Evolutionary conservation across 805 yeast genomes (phyloP), one percentile per base, ranked within the genome.

Genomic region (Ogataea zsoltii): DNA sequence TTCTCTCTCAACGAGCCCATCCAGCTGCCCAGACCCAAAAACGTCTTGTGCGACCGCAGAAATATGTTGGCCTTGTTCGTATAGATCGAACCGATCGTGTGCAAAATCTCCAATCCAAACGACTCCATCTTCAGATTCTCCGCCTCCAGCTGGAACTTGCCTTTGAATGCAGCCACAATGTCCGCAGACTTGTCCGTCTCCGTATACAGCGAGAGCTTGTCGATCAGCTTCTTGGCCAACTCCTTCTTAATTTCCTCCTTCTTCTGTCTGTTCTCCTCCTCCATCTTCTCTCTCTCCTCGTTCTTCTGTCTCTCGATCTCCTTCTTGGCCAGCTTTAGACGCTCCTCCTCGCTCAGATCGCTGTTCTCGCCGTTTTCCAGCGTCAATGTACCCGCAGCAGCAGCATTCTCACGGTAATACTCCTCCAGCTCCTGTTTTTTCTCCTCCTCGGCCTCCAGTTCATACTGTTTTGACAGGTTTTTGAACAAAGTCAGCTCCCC

Each of bases 41-140:
- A 85, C 9, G 67, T 49, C 64, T 82, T 87, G 57, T 83, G 83
- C 0, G 97, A 80, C 59, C 79, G 81, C 42, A 89, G 68, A 47
- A 79, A 82, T 18, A 86, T 88, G 46, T 79, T 72, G 2, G 95
- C 96, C 60, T 89, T 89, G 29, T 77, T 72, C 45, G 75, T 75
- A 66, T 94, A 94, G 4, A 88, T 79, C 49, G 76, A 77, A 15
- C 98, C 97, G 50, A 94, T 85, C 15, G 92, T 71, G 54, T 85
- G 90, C 53, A 92, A 70, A 41, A 94, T 73, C 67, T 92, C 96
- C 41, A 92, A 68, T 12, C 99, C 99, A 69, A 94, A 94, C 43
- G 96, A 88, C 72, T 94, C 99, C 76, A 89, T 80, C 65, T 94
- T 94, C 61, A 94, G 71, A 50, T 86, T 86, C 54, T 86, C 91